Conservation (phyloP, 306 rosid genomes). For the Ormosia emarginata region DNA sequence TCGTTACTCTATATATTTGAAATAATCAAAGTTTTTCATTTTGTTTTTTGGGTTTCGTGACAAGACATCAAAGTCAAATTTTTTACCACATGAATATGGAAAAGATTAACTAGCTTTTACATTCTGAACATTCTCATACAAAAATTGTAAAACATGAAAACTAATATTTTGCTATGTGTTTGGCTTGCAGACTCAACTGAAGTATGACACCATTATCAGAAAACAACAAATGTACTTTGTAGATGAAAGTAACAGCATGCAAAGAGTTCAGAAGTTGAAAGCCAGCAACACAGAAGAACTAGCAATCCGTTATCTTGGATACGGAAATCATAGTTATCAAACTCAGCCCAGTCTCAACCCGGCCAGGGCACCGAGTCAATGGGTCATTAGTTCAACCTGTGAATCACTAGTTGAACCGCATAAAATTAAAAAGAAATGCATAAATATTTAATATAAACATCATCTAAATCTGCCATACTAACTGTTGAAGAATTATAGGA, state of each 20-base stretch:
- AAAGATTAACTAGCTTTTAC: neutral
- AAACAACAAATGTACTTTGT: neutral
- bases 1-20: neutral
- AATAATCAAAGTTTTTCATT: neutral
- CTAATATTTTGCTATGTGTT: neutral
- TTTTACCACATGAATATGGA: neutral
- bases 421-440: no score
- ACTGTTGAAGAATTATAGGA: no score
- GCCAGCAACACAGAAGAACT: neutral
- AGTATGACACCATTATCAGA: neutral
- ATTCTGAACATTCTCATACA: neutral
- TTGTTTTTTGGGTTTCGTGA: neutral
- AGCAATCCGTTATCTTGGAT: neutral
- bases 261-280: neutral
- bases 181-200: neutral
- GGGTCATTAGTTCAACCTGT: no score
- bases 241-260: neutral
- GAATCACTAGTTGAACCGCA: no score
- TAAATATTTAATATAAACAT: no score
- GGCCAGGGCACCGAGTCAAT: no score
- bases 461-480: no score
- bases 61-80: neutral
- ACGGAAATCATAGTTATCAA: no score
- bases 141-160: neutral
- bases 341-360: no score